phyloP scores from a whole-genome alignment of 306 rosid species.

The Urtica urens region DNA sequence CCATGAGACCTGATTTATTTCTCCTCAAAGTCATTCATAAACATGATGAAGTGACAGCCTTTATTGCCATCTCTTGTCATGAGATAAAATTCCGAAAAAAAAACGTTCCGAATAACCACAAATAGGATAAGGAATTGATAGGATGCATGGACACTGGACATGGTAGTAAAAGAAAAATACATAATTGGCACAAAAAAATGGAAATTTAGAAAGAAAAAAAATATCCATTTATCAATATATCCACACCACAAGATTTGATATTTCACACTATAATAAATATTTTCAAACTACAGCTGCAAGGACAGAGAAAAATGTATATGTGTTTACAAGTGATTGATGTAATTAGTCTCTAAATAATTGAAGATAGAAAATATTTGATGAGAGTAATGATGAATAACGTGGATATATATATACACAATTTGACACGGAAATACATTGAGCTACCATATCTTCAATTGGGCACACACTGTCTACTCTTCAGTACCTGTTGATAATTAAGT shows the following conservation, averaged over 20 bases:
- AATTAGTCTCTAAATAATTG: conserved; percentile 5
- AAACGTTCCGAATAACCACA: not conserved
- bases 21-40: not conserved
- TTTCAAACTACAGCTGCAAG: no score
- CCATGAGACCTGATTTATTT: conserved; percentile 4
- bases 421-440: conserved; percentile 8
- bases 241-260: no score
- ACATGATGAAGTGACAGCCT: not conserved
- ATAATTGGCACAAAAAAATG: no score
- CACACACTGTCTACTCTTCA: conserved; percentile 12
- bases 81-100: not conserved
- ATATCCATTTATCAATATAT: no score
- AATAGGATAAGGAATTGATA: not conserved
- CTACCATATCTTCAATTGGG: conserved; percentile 14
- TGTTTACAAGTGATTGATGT: not conserved
- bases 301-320: no score
- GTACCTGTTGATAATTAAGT: no score
- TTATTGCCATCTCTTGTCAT: not conserved
- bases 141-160: conserved; percentile 5
- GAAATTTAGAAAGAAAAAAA: no score
- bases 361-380: conserved; percentile 4
- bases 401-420: not conserved
- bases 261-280: no score
- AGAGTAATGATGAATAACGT: not conserved
- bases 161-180: conserved; percentile 2